Conservation (phyloP, 2,329 filamentous ascomycete species). For the Daldinia sp. region DNA sequence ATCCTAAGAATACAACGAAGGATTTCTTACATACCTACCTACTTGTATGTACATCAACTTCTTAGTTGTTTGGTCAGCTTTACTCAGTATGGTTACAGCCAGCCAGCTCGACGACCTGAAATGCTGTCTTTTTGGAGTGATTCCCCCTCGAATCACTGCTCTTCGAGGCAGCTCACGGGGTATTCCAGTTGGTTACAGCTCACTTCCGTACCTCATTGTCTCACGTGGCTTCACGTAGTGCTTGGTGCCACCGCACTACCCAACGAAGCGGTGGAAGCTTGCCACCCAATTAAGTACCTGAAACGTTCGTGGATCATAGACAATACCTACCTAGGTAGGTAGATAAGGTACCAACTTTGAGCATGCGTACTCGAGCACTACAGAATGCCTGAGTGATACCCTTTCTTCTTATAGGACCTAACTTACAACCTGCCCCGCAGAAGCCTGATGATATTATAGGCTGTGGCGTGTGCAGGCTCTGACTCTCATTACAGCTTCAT, state of each 20-base stretch:
- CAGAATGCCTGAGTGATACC: background rate
- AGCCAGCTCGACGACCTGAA: background rate
- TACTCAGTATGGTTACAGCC: background rate
- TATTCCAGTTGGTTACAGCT: constrained; percentile 21
- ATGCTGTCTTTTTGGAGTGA: background rate
- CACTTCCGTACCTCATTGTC: constrained; percentile 25
- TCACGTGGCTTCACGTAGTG: constrained; percentile 40
- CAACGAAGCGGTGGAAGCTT: constrained; percentile 13
- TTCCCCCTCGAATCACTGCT: constrained; percentile 14
- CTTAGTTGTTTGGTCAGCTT: background rate
- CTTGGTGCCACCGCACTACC: constrained; percentile 35
- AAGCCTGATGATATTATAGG: constrained; percentile 21
- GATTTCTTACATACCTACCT: background rate
- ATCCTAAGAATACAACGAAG: background rate
- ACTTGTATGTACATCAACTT: background rate
- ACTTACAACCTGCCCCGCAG: constrained; percentile 26
- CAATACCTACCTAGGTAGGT: background rate
- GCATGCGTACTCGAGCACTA: background rate
- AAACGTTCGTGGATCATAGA: background rate
- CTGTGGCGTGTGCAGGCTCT: background rate
- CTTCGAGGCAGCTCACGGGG: background rate
- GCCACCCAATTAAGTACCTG: constrained; percentile 30
- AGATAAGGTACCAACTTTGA: background rate
- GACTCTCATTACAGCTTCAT: constrained; percentile 25
- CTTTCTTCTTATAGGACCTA: background rate